Evolutionary conservation across 2,329 filamentous ascomycete species (phyloP).

Genomic region (Phialophora verrucosa): DNA sequence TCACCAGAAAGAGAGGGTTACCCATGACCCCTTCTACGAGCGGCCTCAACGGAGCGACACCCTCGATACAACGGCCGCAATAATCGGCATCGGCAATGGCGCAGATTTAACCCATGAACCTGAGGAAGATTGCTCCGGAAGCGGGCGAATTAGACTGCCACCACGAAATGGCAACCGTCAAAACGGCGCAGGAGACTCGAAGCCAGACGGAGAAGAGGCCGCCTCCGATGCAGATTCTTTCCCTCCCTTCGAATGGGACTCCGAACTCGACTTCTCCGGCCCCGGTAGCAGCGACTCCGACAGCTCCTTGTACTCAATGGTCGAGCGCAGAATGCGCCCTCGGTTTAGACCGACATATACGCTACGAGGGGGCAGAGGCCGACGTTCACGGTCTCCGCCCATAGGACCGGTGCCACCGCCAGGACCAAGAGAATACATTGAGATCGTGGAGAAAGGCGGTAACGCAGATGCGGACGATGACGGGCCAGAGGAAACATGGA

Average conservation of each 20-base stretch:
- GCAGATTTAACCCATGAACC: background rate
- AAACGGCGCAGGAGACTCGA: background rate
- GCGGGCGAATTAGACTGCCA: background rate
- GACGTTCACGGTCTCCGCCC: constrained; percentile 12
- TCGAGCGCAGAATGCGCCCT: background rate
- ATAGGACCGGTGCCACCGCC: constrained; percentile 2
- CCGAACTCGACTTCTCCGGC: constrained; percentile 49
- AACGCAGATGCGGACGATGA: constrained; percentile 33
- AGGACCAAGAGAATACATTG: constrained; percentile 3
- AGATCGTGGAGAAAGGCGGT: constrained; percentile 14
- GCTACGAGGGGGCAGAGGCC: constrained; percentile 13
- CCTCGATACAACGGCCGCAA: constrained; percentile 28
- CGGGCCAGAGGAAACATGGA: constrained; percentile 57
- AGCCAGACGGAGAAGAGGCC: constrained; percentile 29
- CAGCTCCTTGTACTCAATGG: background rate
- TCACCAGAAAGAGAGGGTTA: background rate
- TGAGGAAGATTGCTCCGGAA: background rate
- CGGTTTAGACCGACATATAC: constrained; percentile 15
- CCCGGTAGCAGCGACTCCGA: constrained; percentile 1
- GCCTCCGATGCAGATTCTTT: constrained; percentile 46
- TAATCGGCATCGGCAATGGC: constrained; percentile 16
- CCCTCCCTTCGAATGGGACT: constrained; percentile 51
- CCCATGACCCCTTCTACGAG: background rate
- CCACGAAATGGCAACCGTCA: background rate
- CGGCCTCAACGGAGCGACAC: constrained; percentile 29